Base-by-base conservation (phyloP, 2,329 filamentous ascomycete species). In the Magnaporthales sp. region DNA sequence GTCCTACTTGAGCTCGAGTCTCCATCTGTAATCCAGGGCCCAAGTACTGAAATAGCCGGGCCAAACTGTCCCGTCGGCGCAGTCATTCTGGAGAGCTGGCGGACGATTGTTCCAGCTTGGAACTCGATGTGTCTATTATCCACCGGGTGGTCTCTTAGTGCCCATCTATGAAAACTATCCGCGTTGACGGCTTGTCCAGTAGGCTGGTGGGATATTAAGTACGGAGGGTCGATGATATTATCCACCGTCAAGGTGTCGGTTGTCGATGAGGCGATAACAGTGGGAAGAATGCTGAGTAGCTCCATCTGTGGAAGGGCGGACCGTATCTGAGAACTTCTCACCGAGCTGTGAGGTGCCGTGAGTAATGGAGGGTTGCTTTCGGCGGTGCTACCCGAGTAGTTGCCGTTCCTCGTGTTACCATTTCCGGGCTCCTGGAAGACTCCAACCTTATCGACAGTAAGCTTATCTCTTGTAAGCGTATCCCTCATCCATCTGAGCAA, bases 21-120 rank as follows among this genome's bases (percentile, higher is more conserved):
- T 13, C 26, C 56, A 1, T 8, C 56, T 27, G 24, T 27, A 15
- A 13, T 7, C 26, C n/a, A 24, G 13, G 11, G 63, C 67, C 69
- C 69, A 64, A 38, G 68, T 4, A 81, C 75, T 15, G 75, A 72
- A n/a, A 75, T 70, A 0, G 75, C 76, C n/a, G 77, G 76, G 0
- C 84, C 84, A 67, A 86, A 87, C n/a, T 71, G 76, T 7, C 77
- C 77, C 1, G 79, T 81, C 10, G 81, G 81, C 1, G 83, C 82
- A 6, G 74, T 72, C 3, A 84, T 71, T 1, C 70, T 70, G 0
- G 81, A 80, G 5, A 86, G 77, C 4, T 73, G 74, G 3, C 81
- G 78, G 54, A 82, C 72, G 8, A 86, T 71, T 15, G 74, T 75
- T 6, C 84, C 84, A 46, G 76, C 76, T 67, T 86, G 82, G 67